These are phyloP conservation scores for Colletotrichum orchidophilum DNA, from an alignment of 2,329 filamentous ascomycete genomes.

Conservation along the genomic window DNA sequence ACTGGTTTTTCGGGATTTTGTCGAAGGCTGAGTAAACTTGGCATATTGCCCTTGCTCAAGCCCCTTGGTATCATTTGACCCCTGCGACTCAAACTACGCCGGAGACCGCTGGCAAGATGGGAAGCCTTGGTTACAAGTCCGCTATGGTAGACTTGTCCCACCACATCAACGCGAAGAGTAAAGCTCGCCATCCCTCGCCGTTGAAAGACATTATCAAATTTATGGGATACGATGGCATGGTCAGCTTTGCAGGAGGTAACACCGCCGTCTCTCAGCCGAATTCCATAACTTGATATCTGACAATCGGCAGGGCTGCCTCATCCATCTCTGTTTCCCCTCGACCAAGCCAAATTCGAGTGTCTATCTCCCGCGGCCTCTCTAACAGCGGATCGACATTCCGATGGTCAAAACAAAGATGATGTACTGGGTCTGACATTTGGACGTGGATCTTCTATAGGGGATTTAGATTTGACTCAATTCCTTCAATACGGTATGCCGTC, in stretches of 20 bases:
- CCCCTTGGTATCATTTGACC: no score
- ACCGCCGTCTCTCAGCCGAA: not conserved
- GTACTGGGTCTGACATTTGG: constrained; percentile 20
- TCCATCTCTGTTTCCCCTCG: constrained; percentile 41
- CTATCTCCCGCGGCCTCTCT: constrained; percentile 16
- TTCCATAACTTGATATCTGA: not conserved
- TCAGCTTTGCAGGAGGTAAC: constrained; percentile 43
- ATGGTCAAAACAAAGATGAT: not conserved
- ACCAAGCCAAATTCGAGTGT: constrained; percentile 31
- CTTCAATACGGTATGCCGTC: not conserved
- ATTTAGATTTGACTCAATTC: not conserved
- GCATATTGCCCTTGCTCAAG: not conserved
- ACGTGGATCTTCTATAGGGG: not conserved
- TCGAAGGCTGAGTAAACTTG: not conserved
- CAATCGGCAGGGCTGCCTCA: constrained; percentile 39
- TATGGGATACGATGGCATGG: constrained; percentile 46
- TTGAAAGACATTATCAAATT: constrained; percentile 46
- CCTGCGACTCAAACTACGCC: no score
- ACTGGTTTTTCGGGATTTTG: not conserved
- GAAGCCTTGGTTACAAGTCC: not conserved
- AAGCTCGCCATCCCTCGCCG: constrained; percentile 41
- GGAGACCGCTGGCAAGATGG: not conserved
- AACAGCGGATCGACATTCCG: not conserved
- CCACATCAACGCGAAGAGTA: constrained; percentile 43
- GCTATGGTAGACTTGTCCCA: constrained; percentile 40